Evolutionary conservation across 2,329 filamentous ascomycete species (phyloP).

Genomic region (Aspergillus fijiensis): DNA sequence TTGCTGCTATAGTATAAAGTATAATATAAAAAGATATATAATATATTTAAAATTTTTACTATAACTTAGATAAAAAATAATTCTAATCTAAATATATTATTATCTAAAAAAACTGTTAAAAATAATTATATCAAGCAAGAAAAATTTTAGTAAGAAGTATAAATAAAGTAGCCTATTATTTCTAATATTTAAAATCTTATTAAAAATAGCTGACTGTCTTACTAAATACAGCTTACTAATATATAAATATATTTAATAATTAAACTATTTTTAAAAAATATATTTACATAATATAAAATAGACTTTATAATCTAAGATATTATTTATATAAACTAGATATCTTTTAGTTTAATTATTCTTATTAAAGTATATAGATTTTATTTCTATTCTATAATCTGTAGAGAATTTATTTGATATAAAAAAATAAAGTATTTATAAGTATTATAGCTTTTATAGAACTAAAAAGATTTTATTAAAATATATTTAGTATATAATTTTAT

Average conservation of each 20-base stretch:
- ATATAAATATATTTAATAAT: neutral
- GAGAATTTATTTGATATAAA: neutral
- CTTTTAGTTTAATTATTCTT: neutral
- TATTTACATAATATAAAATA: neutral
- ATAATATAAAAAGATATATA: neutral
- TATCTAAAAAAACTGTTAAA: neutral
- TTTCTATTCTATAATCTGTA: neutral
- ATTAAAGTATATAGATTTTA: neutral
- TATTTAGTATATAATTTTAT: too few relatives aligned
- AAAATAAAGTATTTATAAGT: neutral
- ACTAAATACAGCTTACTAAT: neutral
- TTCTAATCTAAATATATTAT: too few relatives aligned
- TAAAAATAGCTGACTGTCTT: neutral
- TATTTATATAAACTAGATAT: neutral
- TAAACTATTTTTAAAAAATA: neutral
- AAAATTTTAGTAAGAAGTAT: neutral
- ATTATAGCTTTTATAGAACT: neutral
- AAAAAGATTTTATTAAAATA: too few relatives aligned
- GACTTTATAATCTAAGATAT: neutral
- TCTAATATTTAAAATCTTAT: neutral
- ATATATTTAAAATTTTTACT: neutral
- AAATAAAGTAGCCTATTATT: neutral
- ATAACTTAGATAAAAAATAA: neutral
- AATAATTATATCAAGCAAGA: neutral
- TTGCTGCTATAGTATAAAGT: too few relatives aligned